phyloP scores from a whole-genome alignment of 148 eudicot species.

The Vaccinium vitisidaea region DNA sequence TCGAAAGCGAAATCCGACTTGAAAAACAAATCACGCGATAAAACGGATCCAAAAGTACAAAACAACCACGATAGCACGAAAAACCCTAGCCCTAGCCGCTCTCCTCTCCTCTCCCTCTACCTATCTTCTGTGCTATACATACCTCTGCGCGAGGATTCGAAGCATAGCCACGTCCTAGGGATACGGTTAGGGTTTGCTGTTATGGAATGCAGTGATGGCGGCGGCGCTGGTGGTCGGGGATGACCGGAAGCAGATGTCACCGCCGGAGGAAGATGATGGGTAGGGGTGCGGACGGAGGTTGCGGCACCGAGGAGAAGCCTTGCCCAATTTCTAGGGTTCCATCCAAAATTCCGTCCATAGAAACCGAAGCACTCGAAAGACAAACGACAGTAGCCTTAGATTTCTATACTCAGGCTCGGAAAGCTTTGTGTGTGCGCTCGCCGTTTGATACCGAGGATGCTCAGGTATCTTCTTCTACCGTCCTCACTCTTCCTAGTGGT shows the following conservation, averaged over 20 bases:
- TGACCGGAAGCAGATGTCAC: slow-evolving; percentile 70
- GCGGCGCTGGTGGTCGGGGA: slow-evolving; percentile 31
- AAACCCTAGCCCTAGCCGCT: slow-evolving; percentile 91
- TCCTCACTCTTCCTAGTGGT: slow-evolving; percentile 56
- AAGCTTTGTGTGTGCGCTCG: slow-evolving; percentile 64
- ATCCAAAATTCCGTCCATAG: slow-evolving; percentile 24
- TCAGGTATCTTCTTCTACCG: slow-evolving; percentile 27
- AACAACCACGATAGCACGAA: slow-evolving; percentile 25
- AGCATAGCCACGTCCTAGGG: slow-evolving; percentile 24
- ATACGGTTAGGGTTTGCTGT: slow-evolving; percentile 41
- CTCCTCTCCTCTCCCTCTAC: background rate
- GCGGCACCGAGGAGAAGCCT: slow-evolving; percentile 54
- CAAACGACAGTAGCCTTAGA: slow-evolving; percentile 29
- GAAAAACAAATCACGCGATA: slow-evolving; percentile 24
- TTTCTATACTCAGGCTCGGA: slow-evolving; percentile 69
- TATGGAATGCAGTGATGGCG: slow-evolving; percentile 49
- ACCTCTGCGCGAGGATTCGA: background rate
- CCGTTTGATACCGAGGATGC: slow-evolving; percentile 77
- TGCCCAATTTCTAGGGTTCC: slow-evolving; percentile 33
- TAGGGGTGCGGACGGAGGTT: slow-evolving; percentile 59
- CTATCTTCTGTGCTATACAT: background rate
- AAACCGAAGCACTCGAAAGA: slow-evolving; percentile 20
- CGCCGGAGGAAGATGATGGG: slow-evolving; percentile 61
- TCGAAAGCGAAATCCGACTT: slow-evolving; percentile 38
- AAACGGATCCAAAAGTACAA: slow-evolving; percentile 33